Percentiles rank a stretch among this genome's conserved stretches.
phyloP scores from a whole-genome alignment of 164 flowering plant genomes.

The Tinospora cordifolia region DNA sequence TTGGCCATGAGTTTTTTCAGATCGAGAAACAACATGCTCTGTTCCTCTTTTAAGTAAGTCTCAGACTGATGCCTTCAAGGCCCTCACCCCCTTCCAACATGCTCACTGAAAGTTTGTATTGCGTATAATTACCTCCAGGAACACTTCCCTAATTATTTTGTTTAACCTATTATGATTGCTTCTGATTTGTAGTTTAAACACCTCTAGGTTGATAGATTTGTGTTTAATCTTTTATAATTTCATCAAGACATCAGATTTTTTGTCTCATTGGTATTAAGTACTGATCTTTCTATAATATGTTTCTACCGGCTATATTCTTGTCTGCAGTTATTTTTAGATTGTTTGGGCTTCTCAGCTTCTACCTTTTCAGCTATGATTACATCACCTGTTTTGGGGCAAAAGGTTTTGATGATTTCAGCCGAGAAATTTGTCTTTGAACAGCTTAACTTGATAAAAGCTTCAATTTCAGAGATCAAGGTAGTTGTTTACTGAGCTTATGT shows the following conservation, averaged over 20 bases:
- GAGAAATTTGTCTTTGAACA: conserved; percentile 54
- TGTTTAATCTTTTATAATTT: not conserved
- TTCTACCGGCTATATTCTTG: not conserved
- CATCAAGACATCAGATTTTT: not conserved
- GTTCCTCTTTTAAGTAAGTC: no score
- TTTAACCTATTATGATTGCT: not conserved
- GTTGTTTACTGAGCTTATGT: not conserved
- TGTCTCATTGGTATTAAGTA: not conserved
- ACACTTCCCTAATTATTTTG: no score
- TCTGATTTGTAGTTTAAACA: not conserved
- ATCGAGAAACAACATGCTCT: no score
- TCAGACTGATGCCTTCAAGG: no score
- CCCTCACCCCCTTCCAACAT: no score
- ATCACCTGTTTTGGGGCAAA: conserved; percentile 29
- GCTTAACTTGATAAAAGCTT: conserved; percentile 42
- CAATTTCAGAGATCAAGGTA: conserved; percentile 67
- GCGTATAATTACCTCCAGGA: no score
- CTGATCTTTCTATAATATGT: not conserved
- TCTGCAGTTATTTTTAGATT: conserved; percentile 65
- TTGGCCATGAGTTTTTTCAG: no score
- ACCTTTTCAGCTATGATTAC: conserved; percentile 38
- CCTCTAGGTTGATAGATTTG: not conserved
- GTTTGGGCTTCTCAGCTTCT: conserved; percentile 44
- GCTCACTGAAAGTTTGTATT: no score
- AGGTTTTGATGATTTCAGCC: conserved; percentile 29